Evolutionary conservation across 768 basidiomycete genomes (phyloP), one percentile per base, ranked within the genome.

Genomic region (Amanita phalloides): DNA sequence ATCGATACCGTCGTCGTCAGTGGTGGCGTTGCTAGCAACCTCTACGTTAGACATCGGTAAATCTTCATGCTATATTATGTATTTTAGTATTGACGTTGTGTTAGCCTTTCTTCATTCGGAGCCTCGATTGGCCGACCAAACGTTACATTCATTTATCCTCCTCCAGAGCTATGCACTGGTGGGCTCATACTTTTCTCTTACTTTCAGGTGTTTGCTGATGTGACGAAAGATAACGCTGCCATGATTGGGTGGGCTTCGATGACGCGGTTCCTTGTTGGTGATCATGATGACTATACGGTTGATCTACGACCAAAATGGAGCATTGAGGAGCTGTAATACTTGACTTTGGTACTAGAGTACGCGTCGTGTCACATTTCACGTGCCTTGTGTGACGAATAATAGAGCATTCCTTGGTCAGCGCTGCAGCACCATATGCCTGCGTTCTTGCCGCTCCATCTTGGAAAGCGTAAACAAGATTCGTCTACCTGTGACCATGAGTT

Each of bases 161-260:
- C 91, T 0, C 71, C 77, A 0, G 64, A 71, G 9, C 69, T 94
- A 2, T 97, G 93, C 61, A 95, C 91, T 61, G 90, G 90, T 87
- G 53, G 49, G 71, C 56, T 20, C 14, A 14, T 13, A 1, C 17
- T 30, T 13, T 13, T 45, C 6, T 7, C 33, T 37, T 23, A 13
- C 44, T 28, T 45, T 20, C 13, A 3, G 20, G 42, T 28, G 30
- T 11, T 45, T 30, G 45, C 20, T 48, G 39, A 13, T 23, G 43
- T 33, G 33, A 21, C 25, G 45, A 0, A 56, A 94, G 95, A 97
- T 60, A 98, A 97, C 64, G 95, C 95, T 0, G 94, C 80, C 7
- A 98, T 98, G 95, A 89, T 97, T 57, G 95, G 79, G 2, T 95
- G 86, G 88, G 87, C 93, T 3, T 84, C 89, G 0, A 85, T 94